Evolutionary conservation across 768 basidiomycete species (phyloP), one percentile per base, ranked within the genome.

Genomic region (Tremella mesenterica): DNA sequence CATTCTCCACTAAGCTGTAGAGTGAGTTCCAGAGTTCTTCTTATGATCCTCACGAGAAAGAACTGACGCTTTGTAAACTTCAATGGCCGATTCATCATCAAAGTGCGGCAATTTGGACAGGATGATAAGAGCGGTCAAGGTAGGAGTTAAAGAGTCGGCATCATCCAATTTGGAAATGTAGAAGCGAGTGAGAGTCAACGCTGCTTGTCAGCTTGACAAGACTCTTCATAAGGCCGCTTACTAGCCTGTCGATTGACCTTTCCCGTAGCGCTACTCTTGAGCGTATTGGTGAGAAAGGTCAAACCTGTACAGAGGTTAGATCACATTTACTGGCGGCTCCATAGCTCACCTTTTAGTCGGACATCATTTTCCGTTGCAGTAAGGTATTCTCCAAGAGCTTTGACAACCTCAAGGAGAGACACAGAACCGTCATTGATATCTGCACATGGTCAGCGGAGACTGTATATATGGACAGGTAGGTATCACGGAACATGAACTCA

Each of bases 81-180:
- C 78, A 1, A 78, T 73, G 0, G 82, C 83, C 58, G 93, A 88
- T 1, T 74, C 74, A 9, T 82, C 75, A 8, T 81, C 81, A 58
- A 87, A 84, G 0, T 78, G 76, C 0, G 85, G 78, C 41, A 85
- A 77, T 10, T 76, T 74, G 3, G 81, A 81, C 28, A 97, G 76
- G 0, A 81, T 78, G 8, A 79, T 77, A 5, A 97, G 76, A 0
- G 90, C 93, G 50, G 80, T 79, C 33, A 95, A 76, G 0, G 89
- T 83, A 1, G 88, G 86, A 3, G 88, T 82, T 31, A 92, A 80
- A 7, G 87, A 86, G 60, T 88, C 84, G 3, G 81, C 80, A 66
- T 95, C 91, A 54, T 87, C 86, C 48, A 95, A 75, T 74, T 93
- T 95, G 50, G 82, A 83, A 63, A 82, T 81, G 67, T 84, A 91